Base-by-base conservation (phyloP, 257 asterid species). In the Nicotiana tomentosiformis region DNA sequence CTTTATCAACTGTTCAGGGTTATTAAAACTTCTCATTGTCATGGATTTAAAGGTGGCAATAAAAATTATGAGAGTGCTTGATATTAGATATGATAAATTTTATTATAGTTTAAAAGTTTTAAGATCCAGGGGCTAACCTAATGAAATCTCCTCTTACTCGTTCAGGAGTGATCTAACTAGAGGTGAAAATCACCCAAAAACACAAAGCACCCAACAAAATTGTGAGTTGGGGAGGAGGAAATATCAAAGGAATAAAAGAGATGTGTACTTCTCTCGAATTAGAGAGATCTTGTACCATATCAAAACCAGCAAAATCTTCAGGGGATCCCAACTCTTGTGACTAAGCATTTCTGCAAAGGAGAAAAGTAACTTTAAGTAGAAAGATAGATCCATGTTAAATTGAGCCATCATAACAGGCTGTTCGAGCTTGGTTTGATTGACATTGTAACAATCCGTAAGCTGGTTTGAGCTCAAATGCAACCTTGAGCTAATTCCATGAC, bases 301-400 rank as follows among this genome's bases (percentile, higher is more conserved):
- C 77, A 84, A 76, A 82, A 84, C 83, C 88, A 49, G 81, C 82
- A 82, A 87, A 77, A 87, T 85, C 90, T 89, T 89, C 93, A 86
- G 77, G 49, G 66, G 80, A 84, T 66, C 82, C 85, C 77, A 84
- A 82, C 76, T 77, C 88, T 83, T 89, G 89, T 82, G 87, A 89
- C 84, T 84, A 88, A 85, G 87, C 87, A 82, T 67, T 88, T 90
- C 93, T 89, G 92, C 91, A 89, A 89, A 89, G 88, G 91, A 87
- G 84, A 90, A 87, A 87, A 85, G 77, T 84, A 87, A 86, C 84
- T 87, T 90, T 83, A 87, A 86, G 88, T 82, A 66, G 77, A 83
- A 83, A 39, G 83, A 83, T 77, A 80, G 46, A 56, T 53, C 49
- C 66, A 82, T 78, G 64, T 55, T 55, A 83, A 85, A 62, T 26